phyloP scores from a whole-genome alignment of 2,329 filamentous ascomycete genomes.

The Xylariaceae sp. region DNA sequence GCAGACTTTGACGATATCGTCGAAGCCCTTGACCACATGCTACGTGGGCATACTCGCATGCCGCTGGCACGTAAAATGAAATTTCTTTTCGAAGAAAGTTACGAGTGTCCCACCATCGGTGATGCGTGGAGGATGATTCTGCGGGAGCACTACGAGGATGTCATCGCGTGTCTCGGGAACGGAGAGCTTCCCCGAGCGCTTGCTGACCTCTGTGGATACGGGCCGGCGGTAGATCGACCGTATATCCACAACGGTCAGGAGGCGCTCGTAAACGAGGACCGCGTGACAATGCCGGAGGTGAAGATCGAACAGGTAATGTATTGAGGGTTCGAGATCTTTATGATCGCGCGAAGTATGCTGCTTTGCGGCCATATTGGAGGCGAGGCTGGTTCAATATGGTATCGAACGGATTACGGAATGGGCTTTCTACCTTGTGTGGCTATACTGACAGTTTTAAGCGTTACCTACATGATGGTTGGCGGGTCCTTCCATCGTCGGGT shows the following conservation, averaged over 20 bases:
- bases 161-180: not conserved
- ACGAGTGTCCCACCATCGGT: not conserved
- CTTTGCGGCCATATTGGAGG: not conserved
- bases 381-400: not conserved
- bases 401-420: not conserved
- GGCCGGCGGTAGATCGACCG: not conserved
- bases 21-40: constrained; percentile 6
- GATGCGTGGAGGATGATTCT: constrained; percentile 8
- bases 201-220: constrained; percentile 6
- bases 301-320: not conserved
- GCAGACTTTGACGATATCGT: not conserved
- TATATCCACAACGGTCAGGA: not conserved
- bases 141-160: not conserved
- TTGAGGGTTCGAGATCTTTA: not conserved
- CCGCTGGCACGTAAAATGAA: not conserved
- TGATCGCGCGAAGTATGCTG: not conserved
- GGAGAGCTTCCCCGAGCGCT: constrained; percentile 6
- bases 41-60: not conserved
- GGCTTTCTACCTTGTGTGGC: not conserved
- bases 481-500: not conserved
- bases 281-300: not conserved
- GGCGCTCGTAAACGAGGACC: not conserved
- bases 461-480: not conserved
- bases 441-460: not conserved
- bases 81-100: constrained; percentile 9